Evolutionary conservation across 345 rosid species (phyloP).

Genomic region (Passiflora organensis): DNA sequence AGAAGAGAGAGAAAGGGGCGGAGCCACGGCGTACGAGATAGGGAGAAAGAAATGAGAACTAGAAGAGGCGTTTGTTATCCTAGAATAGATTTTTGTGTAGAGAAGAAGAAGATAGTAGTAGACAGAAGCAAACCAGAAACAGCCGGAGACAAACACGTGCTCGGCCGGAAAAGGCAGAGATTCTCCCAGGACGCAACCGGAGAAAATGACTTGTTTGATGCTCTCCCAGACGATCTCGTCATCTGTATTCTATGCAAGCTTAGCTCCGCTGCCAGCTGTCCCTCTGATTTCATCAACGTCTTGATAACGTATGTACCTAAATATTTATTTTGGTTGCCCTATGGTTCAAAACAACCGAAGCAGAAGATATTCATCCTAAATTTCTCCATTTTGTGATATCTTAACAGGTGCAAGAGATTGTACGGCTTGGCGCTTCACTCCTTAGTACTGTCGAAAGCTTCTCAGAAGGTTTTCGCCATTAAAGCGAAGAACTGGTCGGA

Average conservation of each 20-base stretch:
- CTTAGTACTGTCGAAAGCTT: constrained; percentile 57
- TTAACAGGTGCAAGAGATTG: constrained; percentile 78
- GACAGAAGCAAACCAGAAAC: background rate
- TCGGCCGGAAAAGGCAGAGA: constrained; percentile 35
- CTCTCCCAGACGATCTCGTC: constrained; percentile 80
- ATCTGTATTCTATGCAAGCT: constrained; percentile 55
- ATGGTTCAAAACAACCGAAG: background rate
- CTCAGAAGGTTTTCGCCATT: constrained; percentile 46
- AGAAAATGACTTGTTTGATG: constrained; percentile 46
- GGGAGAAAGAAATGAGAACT: constrained; percentile 42
- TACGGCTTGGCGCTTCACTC: constrained; percentile 51
- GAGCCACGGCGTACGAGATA: background rate
- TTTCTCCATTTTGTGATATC: background rate
- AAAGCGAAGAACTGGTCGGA: constrained; percentile 79
- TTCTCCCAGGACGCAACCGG: constrained; percentile 20
- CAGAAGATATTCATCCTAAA: too few species aligned
- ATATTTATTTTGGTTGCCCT: background rate
- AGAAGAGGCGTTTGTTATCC: constrained; percentile 51
- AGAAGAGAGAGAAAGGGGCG: constrained; percentile 5
- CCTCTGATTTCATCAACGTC: constrained; percentile 69
- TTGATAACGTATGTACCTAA: constrained; percentile 55
- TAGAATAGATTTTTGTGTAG: constrained; percentile 20
- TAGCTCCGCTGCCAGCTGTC: constrained; percentile 50
- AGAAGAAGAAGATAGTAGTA: background rate
- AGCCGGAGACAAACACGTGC: constrained; percentile 21